Evolutionary conservation across 306 rosid genomes (phyloP).

Genomic region (Cicer cuneatum): DNA sequence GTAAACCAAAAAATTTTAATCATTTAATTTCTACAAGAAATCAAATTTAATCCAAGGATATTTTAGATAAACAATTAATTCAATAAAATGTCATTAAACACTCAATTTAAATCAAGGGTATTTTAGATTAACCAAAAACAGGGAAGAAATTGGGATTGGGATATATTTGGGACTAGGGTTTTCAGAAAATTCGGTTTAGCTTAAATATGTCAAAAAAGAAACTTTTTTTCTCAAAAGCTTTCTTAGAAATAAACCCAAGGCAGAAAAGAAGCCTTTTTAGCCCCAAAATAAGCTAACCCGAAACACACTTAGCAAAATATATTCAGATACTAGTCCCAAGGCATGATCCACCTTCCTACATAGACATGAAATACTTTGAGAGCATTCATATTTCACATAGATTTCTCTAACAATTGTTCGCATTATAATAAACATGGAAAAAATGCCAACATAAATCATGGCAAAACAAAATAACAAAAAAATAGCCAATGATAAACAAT

Average conservation of each 20-base stretch:
- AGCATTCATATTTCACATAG: not conserved
- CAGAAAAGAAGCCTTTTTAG: not conserved
- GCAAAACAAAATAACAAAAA: not conserved
- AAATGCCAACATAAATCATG: not conserved
- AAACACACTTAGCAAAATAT: not conserved
- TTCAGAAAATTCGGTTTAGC: not conserved
- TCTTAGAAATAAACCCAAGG: not conserved
- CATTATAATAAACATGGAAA: not conserved
- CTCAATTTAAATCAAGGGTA: not conserved
- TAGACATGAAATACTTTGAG: constrained; percentile 2
- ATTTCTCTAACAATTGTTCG: not conserved
- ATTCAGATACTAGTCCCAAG: not conserved
- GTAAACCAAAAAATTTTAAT: not conserved
- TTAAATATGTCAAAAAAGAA: not conserved
- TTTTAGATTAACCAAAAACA: not conserved
- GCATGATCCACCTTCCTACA: not conserved
- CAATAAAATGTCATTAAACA: not conserved
- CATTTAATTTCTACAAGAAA: not conserved
- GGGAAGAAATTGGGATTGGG: not conserved
- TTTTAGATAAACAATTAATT: not conserved
- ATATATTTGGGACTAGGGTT: not conserved
- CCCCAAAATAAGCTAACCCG: not conserved
- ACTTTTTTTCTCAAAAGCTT: not conserved
- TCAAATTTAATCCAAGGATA: not conserved
- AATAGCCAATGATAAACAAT: not conserved